These are phyloP conservation scores for Populus alba DNA, from an alignment of 345 rosid genomes.

Conservation along the genomic window DNA sequence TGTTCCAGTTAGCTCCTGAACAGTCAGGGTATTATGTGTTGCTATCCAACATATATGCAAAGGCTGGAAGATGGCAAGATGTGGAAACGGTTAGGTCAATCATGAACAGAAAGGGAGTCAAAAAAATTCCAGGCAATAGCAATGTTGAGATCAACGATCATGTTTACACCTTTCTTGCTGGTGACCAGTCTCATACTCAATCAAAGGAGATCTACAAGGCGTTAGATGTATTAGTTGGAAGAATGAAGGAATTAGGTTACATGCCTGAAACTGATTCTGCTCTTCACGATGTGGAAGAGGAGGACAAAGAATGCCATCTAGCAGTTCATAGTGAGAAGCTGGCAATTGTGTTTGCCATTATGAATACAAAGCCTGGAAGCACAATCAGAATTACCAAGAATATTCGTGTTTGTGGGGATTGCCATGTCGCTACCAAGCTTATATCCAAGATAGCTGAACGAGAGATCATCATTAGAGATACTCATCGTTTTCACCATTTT, in stretches of 20 bases:
- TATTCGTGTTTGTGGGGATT: constrained; percentile 70
- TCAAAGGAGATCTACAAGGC: constrained; percentile 45
- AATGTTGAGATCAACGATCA: constrained; percentile 52
- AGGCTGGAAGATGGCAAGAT: constrained; percentile 72
- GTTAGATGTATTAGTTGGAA: constrained; percentile 50
- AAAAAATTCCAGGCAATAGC: constrained; percentile 62
- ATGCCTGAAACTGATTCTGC: constrained; percentile 61
- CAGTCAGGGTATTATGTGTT: constrained; percentile 68
- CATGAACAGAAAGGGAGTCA: constrained; percentile 59
- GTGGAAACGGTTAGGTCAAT: constrained; percentile 50
- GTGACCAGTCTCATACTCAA: constrained; percentile 53
- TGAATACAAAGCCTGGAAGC: constrained; percentile 42
- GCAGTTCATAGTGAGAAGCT: constrained; percentile 77
- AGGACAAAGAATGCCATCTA: constrained; percentile 72
- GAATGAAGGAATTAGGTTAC: constrained; percentile 68
- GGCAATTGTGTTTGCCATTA: constrained; percentile 65
- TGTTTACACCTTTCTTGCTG: constrained; percentile 60
- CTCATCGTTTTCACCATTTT: constrained; percentile 67
- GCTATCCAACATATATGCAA: constrained; percentile 74
- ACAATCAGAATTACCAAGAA: constrained; percentile 70
- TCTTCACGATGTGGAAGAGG: constrained; percentile 77
- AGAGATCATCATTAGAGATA: constrained; percentile 59
- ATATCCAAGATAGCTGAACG: constrained; percentile 57
- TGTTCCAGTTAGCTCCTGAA: constrained; percentile 55
- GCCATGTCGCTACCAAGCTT: constrained; percentile 70